Percentiles rank a stretch among this genome's conserved stretches.
phyloP scores from a whole-genome alignment of 495 filamentous ascomycete species.

The Astrocystis sublimbata region DNA sequence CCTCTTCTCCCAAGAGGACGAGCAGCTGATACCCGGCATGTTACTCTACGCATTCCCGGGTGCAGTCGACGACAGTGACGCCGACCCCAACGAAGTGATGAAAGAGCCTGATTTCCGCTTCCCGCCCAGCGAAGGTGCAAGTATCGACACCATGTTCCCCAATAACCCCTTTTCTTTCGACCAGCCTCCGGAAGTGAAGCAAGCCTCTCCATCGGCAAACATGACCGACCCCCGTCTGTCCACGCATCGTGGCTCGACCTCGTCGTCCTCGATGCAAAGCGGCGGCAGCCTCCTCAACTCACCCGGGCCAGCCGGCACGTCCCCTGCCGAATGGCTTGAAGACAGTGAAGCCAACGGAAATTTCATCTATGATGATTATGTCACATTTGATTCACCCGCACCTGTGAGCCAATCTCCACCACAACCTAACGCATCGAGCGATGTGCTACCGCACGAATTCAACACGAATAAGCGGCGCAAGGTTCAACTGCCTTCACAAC shows the following conservation, averaged over 20 bases:
- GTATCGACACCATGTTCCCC: neutral
- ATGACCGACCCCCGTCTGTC: constrained; percentile 7
- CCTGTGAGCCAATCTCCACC: constrained; percentile 26
- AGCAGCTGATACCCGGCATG: constrained; percentile 18
- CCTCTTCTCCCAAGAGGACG: constrained; percentile 19
- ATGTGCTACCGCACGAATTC: constrained; percentile 16
- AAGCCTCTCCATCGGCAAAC: neutral
- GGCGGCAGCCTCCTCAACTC: constrained; percentile 27
- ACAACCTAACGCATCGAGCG: constrained; percentile 17
- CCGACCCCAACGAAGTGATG: constrained; percentile 12
- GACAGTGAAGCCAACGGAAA: constrained; percentile 9
- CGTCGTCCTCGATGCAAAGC: constrained; percentile 25
- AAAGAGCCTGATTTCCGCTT: constrained; percentile 6
- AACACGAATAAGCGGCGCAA: constrained; percentile 30
- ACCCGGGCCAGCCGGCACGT: constrained; percentile 18
- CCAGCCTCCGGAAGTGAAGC: neutral
- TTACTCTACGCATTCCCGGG: constrained; percentile 16
- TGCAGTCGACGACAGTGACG: no score
- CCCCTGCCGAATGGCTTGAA: constrained; percentile 13
- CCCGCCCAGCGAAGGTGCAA: neutral
- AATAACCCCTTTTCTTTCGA: neutral
- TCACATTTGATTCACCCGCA: constrained; percentile 62
- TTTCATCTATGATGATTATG: constrained; percentile 48
- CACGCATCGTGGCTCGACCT: constrained; percentile 32
- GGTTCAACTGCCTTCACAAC: constrained; percentile 35